phyloP scores from a whole-genome alignment of 345 rosid genomes.

The Aurinia saxatilis region DNA sequence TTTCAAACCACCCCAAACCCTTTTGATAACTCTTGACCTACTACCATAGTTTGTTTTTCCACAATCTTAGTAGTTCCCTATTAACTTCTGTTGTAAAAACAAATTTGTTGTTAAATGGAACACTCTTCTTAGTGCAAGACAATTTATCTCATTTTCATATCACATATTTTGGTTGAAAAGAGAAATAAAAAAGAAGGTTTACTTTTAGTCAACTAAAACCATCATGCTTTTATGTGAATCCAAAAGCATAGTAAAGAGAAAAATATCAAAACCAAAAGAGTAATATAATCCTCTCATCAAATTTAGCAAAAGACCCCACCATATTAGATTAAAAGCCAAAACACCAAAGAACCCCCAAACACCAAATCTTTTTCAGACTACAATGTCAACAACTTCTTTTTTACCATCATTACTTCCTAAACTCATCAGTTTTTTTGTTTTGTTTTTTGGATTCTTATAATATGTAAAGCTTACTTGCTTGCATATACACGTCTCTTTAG shows the following conservation, averaged over 20 bases:
- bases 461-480: constrained; percentile 20
- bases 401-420: constrained; percentile 17
- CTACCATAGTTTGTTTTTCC: no score
- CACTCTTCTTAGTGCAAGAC: no score
- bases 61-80: no score
- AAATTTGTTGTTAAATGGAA: no score
- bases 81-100: no score
- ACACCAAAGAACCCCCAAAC: constrained; percentile 14
- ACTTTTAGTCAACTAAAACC: constrained; percentile 23
- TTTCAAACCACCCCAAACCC: not conserved
- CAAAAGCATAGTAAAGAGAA: constrained; percentile 25
- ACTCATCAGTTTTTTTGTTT: not conserved
- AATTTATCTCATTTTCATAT: no score
- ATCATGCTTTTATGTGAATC: constrained; percentile 27
- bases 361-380: constrained; percentile 7
- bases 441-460: not conserved
- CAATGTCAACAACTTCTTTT: constrained; percentile 26
- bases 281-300: constrained; percentile 12
- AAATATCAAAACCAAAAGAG: not conserved
- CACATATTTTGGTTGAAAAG: no score
- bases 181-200: constrained; percentile 13
- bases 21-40: no score
- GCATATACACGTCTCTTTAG: constrained; percentile 26
- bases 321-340: constrained; percentile 21
- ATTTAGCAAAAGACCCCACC: constrained; percentile 19